Base-by-base conservation (phyloP, 75 land plant genomes). In the Cryptomeria japonica region DNA sequence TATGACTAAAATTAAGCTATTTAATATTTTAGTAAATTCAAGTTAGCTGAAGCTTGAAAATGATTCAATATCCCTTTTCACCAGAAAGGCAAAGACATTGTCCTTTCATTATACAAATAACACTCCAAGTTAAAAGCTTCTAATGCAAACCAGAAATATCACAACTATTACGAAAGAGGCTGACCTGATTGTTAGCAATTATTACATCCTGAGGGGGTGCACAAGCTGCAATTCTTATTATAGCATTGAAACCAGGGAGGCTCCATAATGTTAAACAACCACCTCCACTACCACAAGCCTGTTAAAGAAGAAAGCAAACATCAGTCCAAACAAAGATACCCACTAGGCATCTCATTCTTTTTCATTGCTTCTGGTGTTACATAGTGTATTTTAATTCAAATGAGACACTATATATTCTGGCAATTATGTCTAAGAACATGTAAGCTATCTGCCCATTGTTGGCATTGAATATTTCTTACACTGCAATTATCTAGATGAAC, bases 221-320 rank as follows among this genome's bases (percentile, higher is more conserved):
- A 73, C 25, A 75, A 19, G 86, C 93, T 0, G 89, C 83, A 80
- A 92, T 88, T 58, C 91, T 93, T 25, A 93, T 95, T 47, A 93
- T 90, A 86, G 92, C 89, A 86, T 96, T 94, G 79, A 46, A 58
- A 44, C 93, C 89, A 37, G 93, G 93, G 53, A 97, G 92, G 87
- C 92, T 97, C 95, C 96, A 97, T 32, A 97, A 84, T 11, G 96
- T 95, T 86, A 97, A 87, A 85, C 89, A 92, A 56, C 84, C 85
- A 49, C 96, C 91, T 34, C 92, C 96, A 87, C 91, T 90, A 19
- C 97, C 99, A 95, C 92, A 95, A 84, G 91, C 98, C 99, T 97
- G 86, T 39, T 31, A 85, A 42, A n/a, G 31, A 82, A 32, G n/a
- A 49, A 11, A 44, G 10, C 4, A 28, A 82, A 82, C 31, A 82